Evolutionary conservation across 768 basidiomycete species (phyloP).

Genomic region (Omphalotus guepiniiformis): DNA sequence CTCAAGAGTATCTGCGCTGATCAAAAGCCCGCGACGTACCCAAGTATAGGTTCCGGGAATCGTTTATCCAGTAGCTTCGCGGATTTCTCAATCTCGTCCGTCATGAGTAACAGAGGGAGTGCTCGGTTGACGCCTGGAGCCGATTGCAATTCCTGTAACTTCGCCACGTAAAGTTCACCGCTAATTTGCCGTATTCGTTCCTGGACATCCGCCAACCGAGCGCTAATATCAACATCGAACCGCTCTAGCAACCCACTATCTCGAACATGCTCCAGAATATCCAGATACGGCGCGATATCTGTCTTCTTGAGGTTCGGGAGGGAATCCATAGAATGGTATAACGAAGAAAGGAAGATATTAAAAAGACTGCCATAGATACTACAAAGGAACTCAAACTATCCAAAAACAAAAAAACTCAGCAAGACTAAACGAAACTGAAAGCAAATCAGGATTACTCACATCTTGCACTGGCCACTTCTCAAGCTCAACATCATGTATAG

Average conservation of each 20-base stretch:
- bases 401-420: conserved; percentile 7
- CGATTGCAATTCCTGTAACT: conserved; percentile 58
- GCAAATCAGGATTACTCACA: conserved; percentile 51
- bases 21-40: conserved; percentile 55
- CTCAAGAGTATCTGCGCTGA: not conserved
- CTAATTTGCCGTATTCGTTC: conserved; percentile 59
- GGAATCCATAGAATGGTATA: conserved; percentile 81
- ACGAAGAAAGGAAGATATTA: conserved; percentile 78
- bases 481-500: conserved; percentile 63
- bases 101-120: conserved; percentile 76
- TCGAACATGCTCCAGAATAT: conserved; percentile 66
- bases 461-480: conserved; percentile 80
- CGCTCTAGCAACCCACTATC: conserved; percentile 67
- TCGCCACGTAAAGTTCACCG: conserved; percentile 56
- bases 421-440: conserved; percentile 10
- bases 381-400: conserved; percentile 64
- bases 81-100: conserved; percentile 84
- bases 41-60: conserved; percentile 79
- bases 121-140: conserved; percentile 79
- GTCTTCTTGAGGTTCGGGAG: conserved; percentile 70
- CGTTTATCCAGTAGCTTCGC: conserved; percentile 82
- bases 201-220: conserved; percentile 64
- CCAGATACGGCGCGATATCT: conserved; percentile 61
- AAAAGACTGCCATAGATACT: conserved; percentile 70
- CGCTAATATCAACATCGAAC: conserved; percentile 68